Percentiles rank a stretch among this genome's conserved stretches.
These are phyloP conservation scores for Digitaria exilis DNA, from an alignment of 202 grass and related monocot species.

Conservation along the genomic window DNA sequence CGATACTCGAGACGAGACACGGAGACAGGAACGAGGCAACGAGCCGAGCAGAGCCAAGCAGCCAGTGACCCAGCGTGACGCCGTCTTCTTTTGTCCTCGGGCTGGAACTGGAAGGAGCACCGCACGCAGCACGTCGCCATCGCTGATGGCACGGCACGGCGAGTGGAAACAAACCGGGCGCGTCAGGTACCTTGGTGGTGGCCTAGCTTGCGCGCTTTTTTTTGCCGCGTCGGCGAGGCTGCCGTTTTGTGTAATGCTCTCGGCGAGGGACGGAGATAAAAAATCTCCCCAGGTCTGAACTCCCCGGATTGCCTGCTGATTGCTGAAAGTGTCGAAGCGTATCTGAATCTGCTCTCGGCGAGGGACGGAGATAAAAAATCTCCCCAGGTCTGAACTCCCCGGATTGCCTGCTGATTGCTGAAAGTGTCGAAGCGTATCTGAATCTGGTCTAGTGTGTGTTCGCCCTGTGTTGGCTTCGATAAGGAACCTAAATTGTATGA, in stretches of 20 bases:
- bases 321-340: background rate
- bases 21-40: background rate
- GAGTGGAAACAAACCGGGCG: background rate
- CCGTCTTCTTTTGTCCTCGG: background rate
- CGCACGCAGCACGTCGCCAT: background rate
- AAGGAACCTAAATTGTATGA: background rate
- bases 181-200: background rate
- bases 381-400: background rate
- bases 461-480: background rate
- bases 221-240: background rate
- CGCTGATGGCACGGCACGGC: background rate
- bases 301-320: background rate
- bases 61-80: background rate
- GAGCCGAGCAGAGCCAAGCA: background rate
- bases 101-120: background rate
- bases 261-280: no score
- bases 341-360: background rate
- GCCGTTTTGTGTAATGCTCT: background rate
- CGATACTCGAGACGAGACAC: no score
- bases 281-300: background rate
- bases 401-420: background rate
- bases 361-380: no score
- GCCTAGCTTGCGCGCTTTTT: background rate
- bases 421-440: background rate
- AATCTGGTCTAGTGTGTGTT: background rate